Conservation (phyloP, 306 rosid genomes). For the Castanea crenata region DNA sequence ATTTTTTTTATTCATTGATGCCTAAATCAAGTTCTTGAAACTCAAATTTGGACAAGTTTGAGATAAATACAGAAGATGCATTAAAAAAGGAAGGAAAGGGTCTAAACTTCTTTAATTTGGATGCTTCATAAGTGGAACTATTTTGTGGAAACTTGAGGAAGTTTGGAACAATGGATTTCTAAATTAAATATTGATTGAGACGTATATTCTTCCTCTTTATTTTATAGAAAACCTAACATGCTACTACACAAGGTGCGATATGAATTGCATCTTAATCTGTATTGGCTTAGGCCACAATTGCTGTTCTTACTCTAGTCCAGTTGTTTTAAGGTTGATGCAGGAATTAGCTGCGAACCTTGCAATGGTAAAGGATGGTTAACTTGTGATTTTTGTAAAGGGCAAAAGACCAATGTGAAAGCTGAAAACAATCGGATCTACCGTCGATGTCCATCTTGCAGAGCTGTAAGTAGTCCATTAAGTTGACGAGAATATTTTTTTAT, state of each 20-base stretch:
- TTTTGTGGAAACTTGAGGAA: not conserved
- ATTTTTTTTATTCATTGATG: too few relatives aligned
- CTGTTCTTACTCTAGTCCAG: constrained; percentile 27
- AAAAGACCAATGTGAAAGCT: constrained; percentile 74
- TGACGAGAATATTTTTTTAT: not conserved
- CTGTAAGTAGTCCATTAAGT: constrained; percentile 44
- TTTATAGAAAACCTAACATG: too few relatives aligned
- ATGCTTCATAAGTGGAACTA: not conserved
- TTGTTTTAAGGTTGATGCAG: constrained; percentile 46
- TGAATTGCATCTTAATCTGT: not conserved
- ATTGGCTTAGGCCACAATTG: not conserved
- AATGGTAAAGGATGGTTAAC: constrained; percentile 79
- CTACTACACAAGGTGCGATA: not conserved
- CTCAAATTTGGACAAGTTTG: too few relatives aligned
- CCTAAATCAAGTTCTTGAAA: too few relatives aligned
- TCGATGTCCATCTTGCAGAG: constrained; percentile 90
- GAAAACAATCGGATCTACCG: constrained; percentile 72
- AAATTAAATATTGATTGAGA: too few relatives aligned
- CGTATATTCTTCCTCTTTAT: too few relatives aligned
- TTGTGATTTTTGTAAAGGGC: constrained; percentile 82
- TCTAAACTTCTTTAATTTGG: not conserved
- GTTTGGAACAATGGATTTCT: not conserved
- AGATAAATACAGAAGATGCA: too few relatives aligned
- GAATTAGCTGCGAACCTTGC: constrained; percentile 71
- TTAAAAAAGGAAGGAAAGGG: not conserved